These are phyloP conservation scores for Hyparrhenia diplandra DNA, from an alignment of 176 grass and related monocot species.

Conservation along the genomic window DNA sequence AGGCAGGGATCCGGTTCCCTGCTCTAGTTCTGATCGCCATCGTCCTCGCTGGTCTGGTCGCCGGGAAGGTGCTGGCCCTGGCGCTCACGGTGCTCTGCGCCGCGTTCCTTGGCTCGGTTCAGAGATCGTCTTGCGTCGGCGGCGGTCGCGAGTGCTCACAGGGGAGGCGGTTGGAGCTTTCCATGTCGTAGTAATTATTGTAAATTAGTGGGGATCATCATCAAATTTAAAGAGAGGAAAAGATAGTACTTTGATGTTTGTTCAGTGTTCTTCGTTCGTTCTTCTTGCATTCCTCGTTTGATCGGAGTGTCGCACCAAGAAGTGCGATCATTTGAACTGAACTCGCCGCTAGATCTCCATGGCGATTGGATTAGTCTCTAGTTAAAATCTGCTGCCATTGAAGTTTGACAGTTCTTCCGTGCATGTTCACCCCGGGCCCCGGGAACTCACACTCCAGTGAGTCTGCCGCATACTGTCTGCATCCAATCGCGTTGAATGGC, in stretches of 20 bases:
- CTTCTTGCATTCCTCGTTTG: background rate
- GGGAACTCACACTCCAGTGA: no score
- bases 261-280: background rate
- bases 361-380: background rate
- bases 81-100: slow-evolving; percentile 47
- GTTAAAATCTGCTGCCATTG: background rate
- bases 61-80: slow-evolving; percentile 57
- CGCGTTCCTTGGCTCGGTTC: slow-evolving; percentile 24
- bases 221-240: background rate
- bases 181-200: background rate
- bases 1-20: background rate
- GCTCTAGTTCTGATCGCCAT: slow-evolving; percentile 26
- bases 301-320: no score
- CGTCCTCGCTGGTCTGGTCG: slow-evolving; percentile 56
- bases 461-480: background rate
- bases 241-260: background rate
- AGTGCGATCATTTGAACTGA: slow-evolving; percentile 2
- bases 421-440: no score
- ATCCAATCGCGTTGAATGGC: background rate
- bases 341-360: background rate
- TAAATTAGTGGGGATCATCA: slow-evolving; percentile 28
- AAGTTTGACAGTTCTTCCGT: background rate
- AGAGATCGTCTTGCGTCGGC: background rate
- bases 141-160: background rate
- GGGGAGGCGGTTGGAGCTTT: background rate